Evolutionary conservation across 2,329 filamentous ascomycete species (phyloP).

Genomic region (Ascochyta koolunga): DNA sequence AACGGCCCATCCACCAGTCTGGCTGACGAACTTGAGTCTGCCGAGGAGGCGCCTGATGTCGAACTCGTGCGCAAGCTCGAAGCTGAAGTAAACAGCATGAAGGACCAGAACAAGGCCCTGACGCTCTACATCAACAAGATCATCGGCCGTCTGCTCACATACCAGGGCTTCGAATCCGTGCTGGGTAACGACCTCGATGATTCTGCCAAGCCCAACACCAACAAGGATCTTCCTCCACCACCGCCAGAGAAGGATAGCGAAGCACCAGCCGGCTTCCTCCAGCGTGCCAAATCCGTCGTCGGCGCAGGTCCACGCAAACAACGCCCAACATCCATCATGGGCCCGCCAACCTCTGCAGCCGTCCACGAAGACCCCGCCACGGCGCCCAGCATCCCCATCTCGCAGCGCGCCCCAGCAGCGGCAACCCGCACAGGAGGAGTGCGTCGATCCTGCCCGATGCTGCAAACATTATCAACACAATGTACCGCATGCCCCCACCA

Average conservation of each 20-base stretch:
- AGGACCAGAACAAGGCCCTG: conserved; percentile 95
- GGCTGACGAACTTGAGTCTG: conserved; percentile 85
- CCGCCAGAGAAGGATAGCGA: conserved; percentile 56
- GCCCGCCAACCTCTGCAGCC: conserved; percentile 19
- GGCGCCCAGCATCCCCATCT: conserved; percentile 77
- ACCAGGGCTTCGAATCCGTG: conserved; percentile 94
- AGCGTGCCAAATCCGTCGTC: conserved; percentile 66
- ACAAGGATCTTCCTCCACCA: conserved; percentile 83
- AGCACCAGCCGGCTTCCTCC: conserved; percentile 55
- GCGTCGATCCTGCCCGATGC: conserved; percentile 57
- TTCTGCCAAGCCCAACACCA: conserved; percentile 57
- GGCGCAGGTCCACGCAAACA: conserved; percentile 50
- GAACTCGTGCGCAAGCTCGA: conserved; percentile 69
- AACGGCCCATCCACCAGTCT: conserved; percentile 46
- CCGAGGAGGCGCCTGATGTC: conserved; percentile 58
- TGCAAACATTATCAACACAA: conserved; percentile 81
- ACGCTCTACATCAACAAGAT: conserved; percentile 99
- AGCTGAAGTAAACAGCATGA: conserved; percentile 76
- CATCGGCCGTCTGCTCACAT: conserved; percentile 90
- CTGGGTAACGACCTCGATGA: conserved; percentile 73
- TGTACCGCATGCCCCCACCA: conserved; percentile 74
- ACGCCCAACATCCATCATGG: conserved; percentile 51
- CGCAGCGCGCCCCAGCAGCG: conserved; percentile 51
- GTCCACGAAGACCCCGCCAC: conserved; percentile 69
- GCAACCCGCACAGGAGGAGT: conserved; percentile 50